Evolutionary conservation across 768 basidiomycete species (phyloP), one percentile per base, ranked within the genome.

Genomic region (Pisolithus sp.): DNA sequence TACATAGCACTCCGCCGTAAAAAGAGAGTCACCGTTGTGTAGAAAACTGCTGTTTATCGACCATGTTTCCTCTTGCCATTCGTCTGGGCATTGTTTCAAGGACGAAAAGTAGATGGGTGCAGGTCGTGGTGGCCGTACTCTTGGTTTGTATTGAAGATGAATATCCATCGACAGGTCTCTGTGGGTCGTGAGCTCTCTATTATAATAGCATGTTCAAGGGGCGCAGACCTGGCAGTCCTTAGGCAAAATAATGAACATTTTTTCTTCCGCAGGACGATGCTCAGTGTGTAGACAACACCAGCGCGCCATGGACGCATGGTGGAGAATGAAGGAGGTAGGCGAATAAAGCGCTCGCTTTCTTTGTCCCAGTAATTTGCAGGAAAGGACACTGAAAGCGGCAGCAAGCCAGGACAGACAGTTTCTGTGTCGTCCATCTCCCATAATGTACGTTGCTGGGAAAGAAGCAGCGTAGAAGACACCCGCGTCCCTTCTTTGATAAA

Each of bases 11-110:
- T 67, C 57, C 13, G 64, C 68, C 13, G 45, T 40, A 10, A 59
- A 58, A 18, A 56, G 52, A 13, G 46, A 48, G 26, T n/a, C 52
- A 23, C 53, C 50, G 12, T 18, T 44, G 2, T 55, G 45, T 24
- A 36, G 31, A n/a, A 57, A 17, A 5, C 13, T 18, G 46, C 58
- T 53, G 18, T 55, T 53, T 53, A 68, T 62, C 9, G 59, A 56
- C 67, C 67, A 68, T 44, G 62, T 61, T 13, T 70, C 62, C 48
- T 68, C 64, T 43, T 59, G 62, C 67, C 67, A 68, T 48, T 70
- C 68, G 18, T 68, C 68, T 15, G 68, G 67, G 31, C 42, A 56
- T 10, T 53, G 36, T 51, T 68, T 68, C 38, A 69, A 18, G 44
- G 51, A 57, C 40, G 62, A 57, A 26, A 65, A 63, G 39, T 56